phyloP scores from a whole-genome alignment of 1,139 yeast species.

The Blastobotrys illinoisensis region DNA sequence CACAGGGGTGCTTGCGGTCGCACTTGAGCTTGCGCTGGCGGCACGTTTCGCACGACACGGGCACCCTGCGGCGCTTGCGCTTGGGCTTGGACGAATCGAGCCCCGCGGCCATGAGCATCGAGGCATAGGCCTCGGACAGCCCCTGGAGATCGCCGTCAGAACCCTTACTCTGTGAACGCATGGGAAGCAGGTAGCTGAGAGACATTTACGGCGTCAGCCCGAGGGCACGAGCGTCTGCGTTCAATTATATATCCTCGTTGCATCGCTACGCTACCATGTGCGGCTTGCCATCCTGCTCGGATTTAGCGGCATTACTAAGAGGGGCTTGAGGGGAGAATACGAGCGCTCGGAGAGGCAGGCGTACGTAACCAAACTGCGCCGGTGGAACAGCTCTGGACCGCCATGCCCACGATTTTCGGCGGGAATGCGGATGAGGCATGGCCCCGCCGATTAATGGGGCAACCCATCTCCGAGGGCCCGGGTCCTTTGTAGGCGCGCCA shows the following conservation, averaged over 20 bases:
- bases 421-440: not conserved
- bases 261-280: too few species aligned
- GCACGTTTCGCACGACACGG: constrained; percentile 23
- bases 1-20: constrained; percentile 23
- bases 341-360: not conserved
- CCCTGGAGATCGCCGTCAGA: not conserved
- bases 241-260: not conserved
- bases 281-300: not conserved
- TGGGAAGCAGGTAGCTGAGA: not conserved
- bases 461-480: not conserved
- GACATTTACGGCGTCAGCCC: not conserved
- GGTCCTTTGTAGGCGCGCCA: not conserved
- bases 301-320: not conserved
- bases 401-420: not conserved
- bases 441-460: not conserved
- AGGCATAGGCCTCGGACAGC: not conserved
- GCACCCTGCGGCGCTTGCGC: constrained; percentile 18
- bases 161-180: not conserved
- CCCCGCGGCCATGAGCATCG: not conserved
- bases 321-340: not conserved
- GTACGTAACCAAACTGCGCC: too few species aligned
- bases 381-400: not conserved
- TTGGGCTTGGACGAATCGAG: constrained; percentile 1
- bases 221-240: not conserved
- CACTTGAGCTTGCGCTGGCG: constrained; percentile 24